Conservation (phyloP, 2,329 filamentous ascomycete species). For the Helotiales sp. region DNA sequence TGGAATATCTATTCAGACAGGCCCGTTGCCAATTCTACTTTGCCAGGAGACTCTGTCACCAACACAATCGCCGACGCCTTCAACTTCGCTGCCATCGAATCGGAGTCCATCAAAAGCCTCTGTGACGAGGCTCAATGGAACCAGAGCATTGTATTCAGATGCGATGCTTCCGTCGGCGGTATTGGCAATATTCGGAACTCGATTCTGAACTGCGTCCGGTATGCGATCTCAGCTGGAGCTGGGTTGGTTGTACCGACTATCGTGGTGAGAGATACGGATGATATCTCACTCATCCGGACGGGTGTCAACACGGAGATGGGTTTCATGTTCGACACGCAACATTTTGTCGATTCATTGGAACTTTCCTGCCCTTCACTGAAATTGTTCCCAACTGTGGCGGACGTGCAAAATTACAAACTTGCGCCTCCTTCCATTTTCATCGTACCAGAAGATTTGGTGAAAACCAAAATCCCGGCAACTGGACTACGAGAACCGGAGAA, state of each 20-base stretch:
- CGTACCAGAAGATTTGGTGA: neutral
- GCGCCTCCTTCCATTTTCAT: neutral
- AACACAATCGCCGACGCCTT: conserved; percentile 24
- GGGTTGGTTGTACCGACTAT: conserved; percentile 31
- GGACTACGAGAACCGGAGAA: neutral
- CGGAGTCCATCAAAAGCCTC: conserved; percentile 31
- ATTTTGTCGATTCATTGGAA: conserved; percentile 35
- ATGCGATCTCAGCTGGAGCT: conserved; percentile 38
- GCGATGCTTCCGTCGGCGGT: conserved; percentile 35
- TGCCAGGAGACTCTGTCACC: neutral
- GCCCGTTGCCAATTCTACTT: conserved; percentile 3
- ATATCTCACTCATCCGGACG: conserved; percentile 31
- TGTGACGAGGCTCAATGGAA: conserved; percentile 38
- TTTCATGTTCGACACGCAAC: conserved; percentile 37
- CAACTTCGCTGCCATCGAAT: conserved; percentile 32
- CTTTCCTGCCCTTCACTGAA: conserved; percentile 36
- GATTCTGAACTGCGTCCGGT: conserved; percentile 40
- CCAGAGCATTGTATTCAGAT: conserved; percentile 34
- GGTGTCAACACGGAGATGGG: conserved; percentile 24
- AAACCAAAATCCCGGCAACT: neutral
- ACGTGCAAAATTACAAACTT: conserved; percentile 21
- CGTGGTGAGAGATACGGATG: conserved; percentile 23
- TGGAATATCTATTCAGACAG: conserved; percentile 30
- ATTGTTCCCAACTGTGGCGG: conserved; percentile 24
- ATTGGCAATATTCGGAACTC: conserved; percentile 41